phyloP scores from a whole-genome alignment of 768 basidiomycete genomes.

The Kondoa malvinella region DNA sequence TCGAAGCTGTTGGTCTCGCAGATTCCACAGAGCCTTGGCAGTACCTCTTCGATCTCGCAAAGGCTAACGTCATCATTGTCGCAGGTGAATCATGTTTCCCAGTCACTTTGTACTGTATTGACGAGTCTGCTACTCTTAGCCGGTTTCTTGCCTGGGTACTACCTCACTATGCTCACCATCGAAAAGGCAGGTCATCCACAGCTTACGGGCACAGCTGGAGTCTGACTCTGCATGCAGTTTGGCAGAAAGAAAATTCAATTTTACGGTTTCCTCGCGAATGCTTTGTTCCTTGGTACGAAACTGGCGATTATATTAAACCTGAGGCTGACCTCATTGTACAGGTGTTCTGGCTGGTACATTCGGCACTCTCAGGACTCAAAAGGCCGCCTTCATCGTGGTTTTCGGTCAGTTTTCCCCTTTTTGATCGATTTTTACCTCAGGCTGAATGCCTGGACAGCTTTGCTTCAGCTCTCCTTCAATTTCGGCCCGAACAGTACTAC shows the following conservation, averaged over 20 bases:
- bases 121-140: conserved; percentile 29
- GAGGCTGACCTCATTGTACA: conserved; percentile 40
- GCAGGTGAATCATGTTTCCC: no score
- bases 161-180: conserved; percentile 45
- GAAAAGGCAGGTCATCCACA: no score
- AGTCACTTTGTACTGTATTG: not conserved
- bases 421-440: no score
- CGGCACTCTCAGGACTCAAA: not conserved
- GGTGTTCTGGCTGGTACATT: no score
- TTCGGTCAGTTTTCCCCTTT: no score
- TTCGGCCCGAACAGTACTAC: conserved; percentile 50
- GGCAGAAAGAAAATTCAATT: conserved; percentile 62
- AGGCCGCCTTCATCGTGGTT: conserved; percentile 47
- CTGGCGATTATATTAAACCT: conserved; percentile 50
- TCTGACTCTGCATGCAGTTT: no score
- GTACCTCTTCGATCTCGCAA: conserved; percentile 48
- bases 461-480: conserved; percentile 55
- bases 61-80: conserved; percentile 46
- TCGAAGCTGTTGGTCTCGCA: conserved; percentile 53
- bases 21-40: conserved; percentile 43
- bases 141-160: conserved; percentile 64
- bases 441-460: no score
- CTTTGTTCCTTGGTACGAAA: conserved; percentile 40
- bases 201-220: no score
- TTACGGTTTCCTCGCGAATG: conserved; percentile 50